Conservation (phyloP, 306 rosid genomes). For the Quercus wislizeni region DNA sequence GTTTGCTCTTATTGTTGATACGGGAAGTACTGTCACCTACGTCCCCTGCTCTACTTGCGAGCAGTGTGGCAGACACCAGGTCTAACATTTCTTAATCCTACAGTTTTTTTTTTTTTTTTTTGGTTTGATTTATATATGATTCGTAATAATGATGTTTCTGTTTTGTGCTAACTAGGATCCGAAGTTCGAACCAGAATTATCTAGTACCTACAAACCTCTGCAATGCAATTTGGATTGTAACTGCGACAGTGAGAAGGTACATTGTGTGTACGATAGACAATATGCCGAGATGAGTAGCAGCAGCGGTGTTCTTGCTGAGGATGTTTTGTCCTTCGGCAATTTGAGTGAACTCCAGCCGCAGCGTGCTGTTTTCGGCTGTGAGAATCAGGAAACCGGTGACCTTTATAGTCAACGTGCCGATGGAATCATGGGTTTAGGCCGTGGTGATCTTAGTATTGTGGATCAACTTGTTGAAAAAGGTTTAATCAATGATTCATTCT, state of each 20-base stretch:
- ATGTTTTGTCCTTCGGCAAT: conserved; percentile 76
- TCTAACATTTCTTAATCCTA: neutral
- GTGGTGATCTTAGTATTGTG: conserved; percentile 81
- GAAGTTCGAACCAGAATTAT: conserved; percentile 70
- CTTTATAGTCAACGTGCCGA: conserved; percentile 85
- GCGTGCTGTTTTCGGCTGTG: conserved; percentile 92
- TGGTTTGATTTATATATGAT: neutral
- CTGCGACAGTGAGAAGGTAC: conserved; percentile 56
- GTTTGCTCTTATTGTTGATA: conserved; percentile 91
- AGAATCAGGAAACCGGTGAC: conserved; percentile 86
- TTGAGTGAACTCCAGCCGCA: conserved; percentile 70
- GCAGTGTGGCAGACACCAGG: conserved; percentile 77
- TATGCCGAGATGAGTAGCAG: conserved; percentile 95
- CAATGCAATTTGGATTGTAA: conserved; percentile 73
- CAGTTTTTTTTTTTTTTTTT: neutral
- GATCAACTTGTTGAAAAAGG: conserved; percentile 86
- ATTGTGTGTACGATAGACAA: conserved; percentile 81
- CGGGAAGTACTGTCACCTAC: conserved; percentile 95
- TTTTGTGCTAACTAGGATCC: conserved; percentile 63
- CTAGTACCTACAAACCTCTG: conserved; percentile 68
- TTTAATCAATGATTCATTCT: conserved; percentile 77
- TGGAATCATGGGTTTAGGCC: conserved; percentile 97
- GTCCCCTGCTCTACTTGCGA: conserved; percentile 88
- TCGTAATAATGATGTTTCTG: neutral
- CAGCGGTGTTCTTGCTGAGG: conserved; percentile 90